Percentiles rank a stretch among this genome's conserved stretches.
These are phyloP conservation scores for Drechslerella dactyloides DNA, from an alignment of 2,329 filamentous ascomycete species.

Conservation along the genomic window DNA sequence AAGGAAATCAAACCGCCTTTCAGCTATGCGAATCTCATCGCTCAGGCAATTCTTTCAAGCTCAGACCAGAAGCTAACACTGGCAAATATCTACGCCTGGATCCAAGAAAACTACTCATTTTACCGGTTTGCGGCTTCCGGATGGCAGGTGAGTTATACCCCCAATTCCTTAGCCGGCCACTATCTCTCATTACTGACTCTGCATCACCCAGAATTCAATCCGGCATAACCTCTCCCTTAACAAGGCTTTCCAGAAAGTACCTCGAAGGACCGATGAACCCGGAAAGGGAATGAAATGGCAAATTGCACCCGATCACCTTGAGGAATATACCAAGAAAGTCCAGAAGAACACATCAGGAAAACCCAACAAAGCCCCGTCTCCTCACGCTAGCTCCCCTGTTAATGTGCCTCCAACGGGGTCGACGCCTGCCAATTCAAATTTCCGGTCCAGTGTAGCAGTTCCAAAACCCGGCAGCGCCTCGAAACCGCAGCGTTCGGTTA, in stretches of 20 bases:
- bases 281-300: slow-evolving; percentile 99
- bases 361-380: slow-evolving; percentile 49
- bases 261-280: slow-evolving; percentile 89
- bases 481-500: slow-evolving; percentile 26
- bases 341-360: slow-evolving; percentile 51
- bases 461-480: slow-evolving; percentile 31
- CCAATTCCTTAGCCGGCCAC: not conserved
- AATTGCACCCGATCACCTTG: slow-evolving; percentile 79
- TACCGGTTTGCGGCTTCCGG: slow-evolving; percentile 84
- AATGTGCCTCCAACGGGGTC: slow-evolving; percentile 11
- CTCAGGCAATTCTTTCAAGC: slow-evolving; percentile 88
- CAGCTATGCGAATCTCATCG: slow-evolving; percentile 96
- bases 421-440: slow-evolving; percentile 13
- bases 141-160: slow-evolving; percentile 78
- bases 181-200: not conserved
- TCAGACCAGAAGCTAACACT: slow-evolving; percentile 87
- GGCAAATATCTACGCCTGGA: slow-evolving; percentile 91
- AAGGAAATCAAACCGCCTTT: slow-evolving; percentile 93
- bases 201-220: slow-evolving; percentile 76
- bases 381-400: slow-evolving; percentile 38
- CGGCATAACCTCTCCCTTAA: slow-evolving; percentile 94
- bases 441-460: slow-evolving; percentile 53
- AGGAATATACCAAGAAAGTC: slow-evolving; percentile 80
- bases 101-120: slow-evolving; percentile 88
- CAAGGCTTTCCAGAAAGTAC: slow-evolving; percentile 91